A percentile compares a stretch with the other conserved stretches of the same genome.
Evolutionary conservation across 305 asterid species (phyloP).

Genomic region (Vinca major): DNA sequence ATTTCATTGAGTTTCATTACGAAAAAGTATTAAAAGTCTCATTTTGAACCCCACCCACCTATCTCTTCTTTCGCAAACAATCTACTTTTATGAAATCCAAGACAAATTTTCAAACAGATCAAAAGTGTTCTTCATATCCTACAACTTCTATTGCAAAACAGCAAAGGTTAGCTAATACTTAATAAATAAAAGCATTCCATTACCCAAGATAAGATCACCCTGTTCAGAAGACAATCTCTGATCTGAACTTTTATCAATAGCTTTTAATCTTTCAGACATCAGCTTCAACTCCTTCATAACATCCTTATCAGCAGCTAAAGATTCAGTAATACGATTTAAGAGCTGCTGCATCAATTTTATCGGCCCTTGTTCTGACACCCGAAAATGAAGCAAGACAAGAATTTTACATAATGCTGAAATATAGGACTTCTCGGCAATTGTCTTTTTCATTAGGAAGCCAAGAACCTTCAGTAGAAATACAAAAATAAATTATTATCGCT

Average conservation of each 20-base stretch:
- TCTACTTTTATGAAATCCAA: too few species aligned
- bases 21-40: too few species aligned
- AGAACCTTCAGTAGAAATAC: constrained; percentile 38
- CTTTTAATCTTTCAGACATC: constrained; percentile 60
- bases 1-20: background rate
- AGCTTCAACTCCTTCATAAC: constrained; percentile 56
- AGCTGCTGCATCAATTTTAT: constrained; percentile 60
- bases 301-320: constrained; percentile 60
- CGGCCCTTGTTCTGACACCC: constrained; percentile 60
- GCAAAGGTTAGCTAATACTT: background rate
- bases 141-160: background rate
- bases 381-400: constrained; percentile 59
- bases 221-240: constrained; percentile 47
- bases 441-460: constrained; percentile 56
- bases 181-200: constrained; percentile 1
- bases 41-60: too few species aligned
- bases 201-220: constrained; percentile 53
- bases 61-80: too few species aligned
- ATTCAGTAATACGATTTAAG: constrained; percentile 34
- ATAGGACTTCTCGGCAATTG: constrained; percentile 77
- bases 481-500: constrained; percentile 13
- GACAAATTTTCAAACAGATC: too few species aligned
- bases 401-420: constrained; percentile 58
- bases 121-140: background rate
- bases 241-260: constrained; percentile 51